A percentile compares a stretch with the other conserved stretches of the same genome.
These are phyloP conservation scores for Abrus pulchellus DNA, from an alignment of 306 rosid genomes.

Conservation along the genomic window DNA sequence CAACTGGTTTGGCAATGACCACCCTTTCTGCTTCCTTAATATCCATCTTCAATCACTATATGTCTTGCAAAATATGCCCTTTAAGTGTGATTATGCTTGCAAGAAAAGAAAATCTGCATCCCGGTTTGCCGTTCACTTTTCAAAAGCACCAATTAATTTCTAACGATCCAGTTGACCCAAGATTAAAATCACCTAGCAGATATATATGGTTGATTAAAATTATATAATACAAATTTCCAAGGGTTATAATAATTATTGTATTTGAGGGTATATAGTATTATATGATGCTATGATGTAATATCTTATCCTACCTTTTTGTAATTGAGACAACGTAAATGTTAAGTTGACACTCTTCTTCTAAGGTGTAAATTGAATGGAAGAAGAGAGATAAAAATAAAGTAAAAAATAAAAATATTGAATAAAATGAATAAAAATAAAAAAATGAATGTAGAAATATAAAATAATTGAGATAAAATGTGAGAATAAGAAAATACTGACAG, in stretches of 20 bases:
- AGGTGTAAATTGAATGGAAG: no score
- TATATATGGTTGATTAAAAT: constrained; percentile 13
- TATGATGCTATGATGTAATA: no score
- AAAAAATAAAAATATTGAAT: no score
- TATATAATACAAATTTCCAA: not conserved
- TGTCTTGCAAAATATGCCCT: constrained; percentile 14
- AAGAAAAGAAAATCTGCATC: constrained; percentile 15
- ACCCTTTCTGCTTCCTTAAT: constrained; percentile 76
- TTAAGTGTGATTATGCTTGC: constrained; percentile 13
- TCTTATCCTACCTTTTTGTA: not conserved
- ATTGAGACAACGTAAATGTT: not conserved
- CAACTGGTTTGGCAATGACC: constrained; percentile 86
- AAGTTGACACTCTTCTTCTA: no score
- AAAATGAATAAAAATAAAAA: no score
- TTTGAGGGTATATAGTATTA: not conserved
- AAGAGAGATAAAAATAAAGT: no score
- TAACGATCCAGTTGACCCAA: not conserved
- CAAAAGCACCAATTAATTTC: constrained; percentile 1
- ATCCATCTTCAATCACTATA: constrained; percentile 64
- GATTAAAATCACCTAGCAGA: constrained; percentile 15
- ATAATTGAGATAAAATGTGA: not conserved
- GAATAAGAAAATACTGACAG: not conserved
- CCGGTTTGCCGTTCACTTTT: not conserved
- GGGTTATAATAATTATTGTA: not conserved
- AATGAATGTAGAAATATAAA: no score